Conservation (phyloP, 208 protist species). For the Leishmania martiniquensis region DNA sequence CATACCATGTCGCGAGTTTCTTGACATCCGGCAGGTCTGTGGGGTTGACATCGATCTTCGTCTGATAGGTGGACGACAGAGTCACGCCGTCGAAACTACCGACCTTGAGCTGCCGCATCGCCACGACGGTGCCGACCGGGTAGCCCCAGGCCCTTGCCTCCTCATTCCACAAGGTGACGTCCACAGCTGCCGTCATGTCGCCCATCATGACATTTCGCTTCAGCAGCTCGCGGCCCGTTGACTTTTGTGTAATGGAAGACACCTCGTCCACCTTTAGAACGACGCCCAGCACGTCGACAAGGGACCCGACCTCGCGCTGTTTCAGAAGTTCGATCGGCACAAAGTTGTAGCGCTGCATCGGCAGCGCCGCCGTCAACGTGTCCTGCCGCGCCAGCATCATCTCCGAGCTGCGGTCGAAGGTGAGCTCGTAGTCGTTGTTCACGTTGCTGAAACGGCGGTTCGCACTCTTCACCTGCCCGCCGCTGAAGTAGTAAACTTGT, state of each 20-base stretch:
- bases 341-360: conserved; percentile 90
- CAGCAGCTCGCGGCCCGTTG: conserved; percentile 79
- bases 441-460: conserved; percentile 92
- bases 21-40: conserved; percentile 74
- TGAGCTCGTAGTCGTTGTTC: conserved; percentile 94
- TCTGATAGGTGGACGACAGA: conserved; percentile 84
- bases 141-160: conserved; percentile 75
- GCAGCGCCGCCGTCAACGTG: conserved; percentile 46
- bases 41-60: conserved; percentile 84
- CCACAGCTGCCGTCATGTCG: conserved; percentile 80
- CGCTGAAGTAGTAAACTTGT: conserved; percentile 92
- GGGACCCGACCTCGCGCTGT: conserved; percentile 84
- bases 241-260: conserved; percentile 76
- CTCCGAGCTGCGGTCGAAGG: conserved; percentile 82
- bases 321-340: conserved; percentile 86
- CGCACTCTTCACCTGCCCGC: conserved; percentile 93
- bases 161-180: conserved; percentile 92
- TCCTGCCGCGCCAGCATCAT: conserved; percentile 76
- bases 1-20: conserved; percentile 87
- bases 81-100: conserved; percentile 88
- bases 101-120: conserved; percentile 83
- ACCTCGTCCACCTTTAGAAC: conserved; percentile 79
- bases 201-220: conserved; percentile 84
- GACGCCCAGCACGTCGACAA: conserved; percentile 87
- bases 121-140: conserved; percentile 73